Percentiles rank a stretch among this genome's conserved stretches.
Conservation (phyloP, 73 alveolate genomes). For the Stentor coeruleus region DNA sequence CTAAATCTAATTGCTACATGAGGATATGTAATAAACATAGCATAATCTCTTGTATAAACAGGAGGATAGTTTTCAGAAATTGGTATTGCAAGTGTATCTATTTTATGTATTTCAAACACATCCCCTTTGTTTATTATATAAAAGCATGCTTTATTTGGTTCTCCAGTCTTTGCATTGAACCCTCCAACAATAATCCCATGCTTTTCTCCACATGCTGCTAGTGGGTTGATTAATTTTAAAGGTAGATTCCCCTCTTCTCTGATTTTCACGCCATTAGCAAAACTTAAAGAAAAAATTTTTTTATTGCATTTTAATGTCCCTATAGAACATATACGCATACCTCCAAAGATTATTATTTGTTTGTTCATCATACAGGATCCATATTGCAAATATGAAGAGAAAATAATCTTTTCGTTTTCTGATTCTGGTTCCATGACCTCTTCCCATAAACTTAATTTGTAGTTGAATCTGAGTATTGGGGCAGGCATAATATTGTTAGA, state of each 20-base stretch:
- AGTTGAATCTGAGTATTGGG: not conserved
- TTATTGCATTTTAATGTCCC: not conserved
- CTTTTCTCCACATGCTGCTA: not conserved
- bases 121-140: not conserved
- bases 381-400: not conserved
- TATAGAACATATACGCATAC: not conserved
- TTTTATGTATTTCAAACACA: not conserved
- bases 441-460: not conserved
- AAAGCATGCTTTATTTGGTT: not conserved
- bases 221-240: not conserved
- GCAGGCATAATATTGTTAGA: not conserved
- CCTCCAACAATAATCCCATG: slow-evolving; percentile 6
- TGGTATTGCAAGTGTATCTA: not conserved
- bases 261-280: not conserved
- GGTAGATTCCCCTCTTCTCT: not conserved
- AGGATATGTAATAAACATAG: not conserved
- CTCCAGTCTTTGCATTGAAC: not conserved
- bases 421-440: not conserved
- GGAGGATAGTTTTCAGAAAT: not conserved
- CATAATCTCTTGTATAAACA: not conserved
- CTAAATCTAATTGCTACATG: not conserved
- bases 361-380: not conserved
- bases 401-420: not conserved
- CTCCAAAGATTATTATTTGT: not conserved
- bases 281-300: not conserved